Conservation (phyloP, 2,329 filamentous ascomycete genomes). For the Colletotrichum caudatum region DNA sequence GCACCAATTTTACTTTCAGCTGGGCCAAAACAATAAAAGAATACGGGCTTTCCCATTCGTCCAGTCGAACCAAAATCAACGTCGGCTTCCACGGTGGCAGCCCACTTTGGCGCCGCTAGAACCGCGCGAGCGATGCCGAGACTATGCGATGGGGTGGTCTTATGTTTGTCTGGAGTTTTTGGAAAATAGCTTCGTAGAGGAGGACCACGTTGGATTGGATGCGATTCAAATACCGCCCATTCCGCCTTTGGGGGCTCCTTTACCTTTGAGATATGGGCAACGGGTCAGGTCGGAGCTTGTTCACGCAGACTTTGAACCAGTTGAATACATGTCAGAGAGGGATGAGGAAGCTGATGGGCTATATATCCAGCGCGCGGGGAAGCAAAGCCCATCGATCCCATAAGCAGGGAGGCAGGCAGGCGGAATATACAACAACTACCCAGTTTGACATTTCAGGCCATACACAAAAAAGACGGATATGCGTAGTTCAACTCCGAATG, state of each 20-base stretch:
- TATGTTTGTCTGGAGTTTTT: not conserved
- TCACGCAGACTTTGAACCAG: not conserved
- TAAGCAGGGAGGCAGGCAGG: not conserved
- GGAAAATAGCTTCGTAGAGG: not conserved
- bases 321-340: no score
- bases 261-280: not conserved
- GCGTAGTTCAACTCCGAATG: no score
- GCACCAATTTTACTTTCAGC: not conserved
- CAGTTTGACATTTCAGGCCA: not conserved
- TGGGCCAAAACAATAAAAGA: not conserved
- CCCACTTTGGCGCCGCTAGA: not conserved
- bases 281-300: not conserved
- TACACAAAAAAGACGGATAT: not conserved
- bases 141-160: no score
- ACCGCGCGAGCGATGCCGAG: slow-evolving; percentile 9
- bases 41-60: slow-evolving; percentile 10
- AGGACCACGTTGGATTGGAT: not conserved
- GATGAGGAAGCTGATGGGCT: not conserved
- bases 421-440: not conserved
- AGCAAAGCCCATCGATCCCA: not conserved
- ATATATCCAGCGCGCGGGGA: not conserved
- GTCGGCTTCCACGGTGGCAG: slow-evolving; percentile 2
- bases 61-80: slow-evolving; percentile 15
- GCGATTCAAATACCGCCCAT: not conserved
- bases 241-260: not conserved